phyloP scores from a whole-genome alignment of 805 yeast species.

The Candida xiaguanensis region DNA sequence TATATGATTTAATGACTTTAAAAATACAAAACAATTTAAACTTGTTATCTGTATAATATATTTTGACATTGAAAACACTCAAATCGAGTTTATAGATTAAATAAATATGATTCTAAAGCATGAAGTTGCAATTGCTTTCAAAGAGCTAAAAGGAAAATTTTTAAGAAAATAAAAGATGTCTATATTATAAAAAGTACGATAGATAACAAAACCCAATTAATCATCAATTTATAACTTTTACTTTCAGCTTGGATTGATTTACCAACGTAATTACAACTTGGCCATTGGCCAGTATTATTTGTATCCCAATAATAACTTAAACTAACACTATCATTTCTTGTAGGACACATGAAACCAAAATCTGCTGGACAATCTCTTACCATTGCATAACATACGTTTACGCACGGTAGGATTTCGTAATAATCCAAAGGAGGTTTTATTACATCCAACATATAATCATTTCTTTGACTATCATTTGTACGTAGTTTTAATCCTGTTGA shows the following conservation, averaged over 20 bases:
- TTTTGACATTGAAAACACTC: too few relatives aligned
- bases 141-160: too few relatives aligned
- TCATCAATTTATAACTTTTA: conserved; percentile 5
- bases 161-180: too few relatives aligned
- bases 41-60: too few relatives aligned
- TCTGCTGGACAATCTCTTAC: conserved; percentile 81
- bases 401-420: conserved; percentile 83
- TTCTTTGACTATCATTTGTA: conserved; percentile 49
- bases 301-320: conserved; percentile 44
- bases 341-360: conserved; percentile 76
- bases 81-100: too few relatives aligned
- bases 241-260: conserved; percentile 8
- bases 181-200: conserved; percentile 8
- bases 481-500: conserved; percentile 39
- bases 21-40: too few relatives aligned
- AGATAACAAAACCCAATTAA: conserved; percentile 14
- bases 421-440: conserved; percentile 57
- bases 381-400: conserved; percentile 71
- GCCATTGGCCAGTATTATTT: conserved; percentile 18
- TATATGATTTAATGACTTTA: too few relatives aligned
- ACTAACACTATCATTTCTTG: conserved; percentile 24
- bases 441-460: conserved; percentile 47
- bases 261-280: conserved; percentile 39
- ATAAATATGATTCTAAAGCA: too few relatives aligned
- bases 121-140: too few relatives aligned